phyloP scores from a whole-genome alignment of 305 asterid genomes.

The Solanum aculeatissimum region DNA sequence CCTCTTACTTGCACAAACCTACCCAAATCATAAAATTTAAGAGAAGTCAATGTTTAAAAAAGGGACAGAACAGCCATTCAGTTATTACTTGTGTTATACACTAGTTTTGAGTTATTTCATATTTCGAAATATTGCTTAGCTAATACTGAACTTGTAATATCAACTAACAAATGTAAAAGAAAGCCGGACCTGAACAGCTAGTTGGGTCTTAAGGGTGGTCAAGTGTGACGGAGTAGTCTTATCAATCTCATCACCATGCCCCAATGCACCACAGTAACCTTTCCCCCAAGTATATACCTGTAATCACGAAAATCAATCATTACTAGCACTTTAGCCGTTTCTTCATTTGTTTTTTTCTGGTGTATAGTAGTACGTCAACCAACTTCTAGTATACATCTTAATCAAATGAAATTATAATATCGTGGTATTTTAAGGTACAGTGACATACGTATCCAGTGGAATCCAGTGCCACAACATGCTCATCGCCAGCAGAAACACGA shows the following conservation, averaged over 20 bases:
- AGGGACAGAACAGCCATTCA: not conserved
- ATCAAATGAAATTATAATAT: not conserved
- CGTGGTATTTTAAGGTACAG: not conserved
- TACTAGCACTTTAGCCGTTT: not conserved
- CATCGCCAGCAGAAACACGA: slow-evolving; percentile 78
- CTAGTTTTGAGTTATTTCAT: not conserved
- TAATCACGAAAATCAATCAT: not conserved
- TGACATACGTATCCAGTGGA: slow-evolving; percentile 56
- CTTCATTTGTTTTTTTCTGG: not conserved
- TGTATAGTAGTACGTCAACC: not conserved
- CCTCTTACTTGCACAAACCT: slow-evolving; percentile 88
- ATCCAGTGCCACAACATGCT: slow-evolving; percentile 86
- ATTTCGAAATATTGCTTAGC: not conserved
- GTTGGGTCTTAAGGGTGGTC: slow-evolving; percentile 36
- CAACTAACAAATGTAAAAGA: not conserved
- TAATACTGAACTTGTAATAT: not conserved
- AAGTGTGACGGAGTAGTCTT: slow-evolving; percentile 56
- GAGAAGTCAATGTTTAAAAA: not conserved
- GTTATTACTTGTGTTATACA: not conserved
- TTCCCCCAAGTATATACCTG: slow-evolving; percentile 91
- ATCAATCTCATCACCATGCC: slow-evolving; percentile 75
- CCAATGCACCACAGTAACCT: slow-evolving; percentile 88
- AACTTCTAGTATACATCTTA: not conserved
- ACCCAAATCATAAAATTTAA: not conserved
- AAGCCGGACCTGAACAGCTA: slow-evolving; percentile 59